These are phyloP conservation scores for Eucalyptus victrix DNA, from an alignment of 345 rosid species.

Conservation along the genomic window DNA sequence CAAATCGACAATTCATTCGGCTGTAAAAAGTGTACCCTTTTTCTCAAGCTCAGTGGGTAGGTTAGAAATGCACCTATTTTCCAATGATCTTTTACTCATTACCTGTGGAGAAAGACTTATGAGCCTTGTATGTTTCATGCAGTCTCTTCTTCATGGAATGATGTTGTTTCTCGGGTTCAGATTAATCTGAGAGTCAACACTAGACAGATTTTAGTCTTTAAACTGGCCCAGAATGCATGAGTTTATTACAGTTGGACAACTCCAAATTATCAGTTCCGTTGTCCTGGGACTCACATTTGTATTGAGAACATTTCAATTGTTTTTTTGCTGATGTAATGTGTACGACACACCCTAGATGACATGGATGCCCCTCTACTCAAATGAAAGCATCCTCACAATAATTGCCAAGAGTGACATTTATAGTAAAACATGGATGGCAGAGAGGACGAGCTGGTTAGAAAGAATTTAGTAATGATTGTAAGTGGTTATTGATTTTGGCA, in stretches of 20 bases:
- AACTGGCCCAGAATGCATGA: not conserved
- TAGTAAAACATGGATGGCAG: not conserved
- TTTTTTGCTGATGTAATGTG: not conserved
- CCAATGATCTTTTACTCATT: not conserved
- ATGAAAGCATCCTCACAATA: not conserved
- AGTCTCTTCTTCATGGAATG: not conserved
- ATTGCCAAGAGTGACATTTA: not conserved
- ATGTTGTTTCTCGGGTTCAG: not conserved
- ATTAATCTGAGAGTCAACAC: not conserved
- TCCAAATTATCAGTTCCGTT: not conserved
- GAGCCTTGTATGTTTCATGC: not conserved
- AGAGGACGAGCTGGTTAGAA: not conserved
- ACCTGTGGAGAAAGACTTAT: not conserved
- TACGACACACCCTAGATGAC: not conserved
- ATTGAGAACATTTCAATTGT: not conserved
- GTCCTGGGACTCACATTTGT: not conserved
- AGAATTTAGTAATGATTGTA: not conserved
- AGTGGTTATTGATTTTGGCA: not conserved
- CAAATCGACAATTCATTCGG: not conserved
- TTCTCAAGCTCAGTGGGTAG: not conserved
- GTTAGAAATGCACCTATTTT: not conserved
- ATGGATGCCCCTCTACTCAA: not conserved
- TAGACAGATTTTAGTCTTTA: not conserved
- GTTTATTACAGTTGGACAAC: not conserved
- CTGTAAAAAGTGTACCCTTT: not conserved